Percentiles rank a stretch among this genome's conserved stretches.
Evolutionary conservation across 1,284 basidiomycete genomes (phyloP).

Genomic region (Pseudozyma tsukubaensis): DNA sequence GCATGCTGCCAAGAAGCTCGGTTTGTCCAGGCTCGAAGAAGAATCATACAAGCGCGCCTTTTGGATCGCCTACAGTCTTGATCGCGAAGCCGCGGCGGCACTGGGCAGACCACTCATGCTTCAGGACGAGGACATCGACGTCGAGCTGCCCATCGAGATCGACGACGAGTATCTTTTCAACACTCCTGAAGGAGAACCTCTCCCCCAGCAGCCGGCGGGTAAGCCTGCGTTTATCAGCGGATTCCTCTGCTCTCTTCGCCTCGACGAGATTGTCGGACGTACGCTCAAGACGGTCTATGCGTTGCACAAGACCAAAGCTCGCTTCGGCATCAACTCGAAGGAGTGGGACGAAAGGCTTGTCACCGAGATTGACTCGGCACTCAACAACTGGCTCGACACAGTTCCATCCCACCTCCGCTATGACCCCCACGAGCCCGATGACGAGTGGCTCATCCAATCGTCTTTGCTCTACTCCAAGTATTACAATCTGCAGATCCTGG

Average conservation of each 20-base stretch:
- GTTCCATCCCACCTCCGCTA: constrained; percentile 59
- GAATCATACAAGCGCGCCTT: constrained; percentile 55
- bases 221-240: constrained; percentile 44
- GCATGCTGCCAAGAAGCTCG: constrained; percentile 45
- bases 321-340: constrained; percentile 52
- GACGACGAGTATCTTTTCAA: constrained; percentile 55
- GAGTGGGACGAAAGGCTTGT: constrained; percentile 61
- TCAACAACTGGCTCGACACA: constrained; percentile 61
- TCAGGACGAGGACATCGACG: constrained; percentile 63
- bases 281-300: constrained; percentile 63
- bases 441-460: constrained; percentile 55
- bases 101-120: constrained; percentile 59
- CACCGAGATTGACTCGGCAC: constrained; percentile 61
- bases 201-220: constrained; percentile 39
- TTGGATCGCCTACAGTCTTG: constrained; percentile 58
- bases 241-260: constrained; percentile 50
- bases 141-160: constrained; percentile 53
- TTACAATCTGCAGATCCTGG: constrained; percentile 59
- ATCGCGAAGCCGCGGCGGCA: constrained; percentile 47
- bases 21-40: constrained; percentile 42
- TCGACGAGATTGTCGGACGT: constrained; percentile 58
- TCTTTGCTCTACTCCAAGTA: constrained; percentile 55
- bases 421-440: constrained; percentile 51
- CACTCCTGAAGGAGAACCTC: constrained; percentile 30
- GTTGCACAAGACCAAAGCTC: constrained; percentile 55